Conservation (phyloP, 2,329 filamentous ascomycete genomes). For the Cyclaneusma minus region DNA sequence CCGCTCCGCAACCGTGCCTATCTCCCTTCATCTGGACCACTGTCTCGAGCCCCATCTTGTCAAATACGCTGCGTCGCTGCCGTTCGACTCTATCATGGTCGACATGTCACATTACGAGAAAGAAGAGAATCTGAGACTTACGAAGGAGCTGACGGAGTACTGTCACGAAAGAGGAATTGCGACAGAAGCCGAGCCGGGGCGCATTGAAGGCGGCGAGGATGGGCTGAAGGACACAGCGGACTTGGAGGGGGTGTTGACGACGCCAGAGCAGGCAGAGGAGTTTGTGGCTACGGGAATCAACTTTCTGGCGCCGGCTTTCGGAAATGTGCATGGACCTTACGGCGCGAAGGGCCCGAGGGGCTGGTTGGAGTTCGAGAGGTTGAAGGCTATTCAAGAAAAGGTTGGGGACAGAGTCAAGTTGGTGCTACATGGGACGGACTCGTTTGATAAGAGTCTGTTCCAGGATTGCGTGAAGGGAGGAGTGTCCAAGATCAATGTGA, state of each 20-base stretch:
- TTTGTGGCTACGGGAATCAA: constrained; percentile 53
- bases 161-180: constrained; percentile 51
- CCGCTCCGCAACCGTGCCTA: constrained; percentile 36
- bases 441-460: constrained; percentile 33
- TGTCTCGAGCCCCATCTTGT: constrained; percentile 45
- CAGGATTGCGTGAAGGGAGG: constrained; percentile 32
- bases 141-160: constrained; percentile 43
- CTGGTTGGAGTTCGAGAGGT: constrained; percentile 9
- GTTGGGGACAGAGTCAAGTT: constrained; percentile 25
- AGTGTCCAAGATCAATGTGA: constrained; percentile 41
- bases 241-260: constrained; percentile 45
- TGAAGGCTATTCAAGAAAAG: constrained; percentile 22
- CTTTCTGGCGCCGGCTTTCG: constrained; percentile 51
- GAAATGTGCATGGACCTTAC: constrained; percentile 53
- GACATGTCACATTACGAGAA: constrained; percentile 63
- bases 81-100: constrained; percentile 61
- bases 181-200: constrained; percentile 55
- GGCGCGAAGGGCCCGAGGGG: constrained; percentile 5
- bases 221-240: constrained; percentile 54
- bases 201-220: constrained; percentile 62
- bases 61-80: constrained; percentile 34
- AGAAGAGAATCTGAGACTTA: constrained; percentile 51
- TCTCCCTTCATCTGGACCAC: constrained; percentile 52
- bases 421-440: constrained; percentile 41
- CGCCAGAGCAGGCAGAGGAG: constrained; percentile 41